phyloP scores from a whole-genome alignment of 345 rosid genomes.

The Rhizophora apiculata region DNA sequence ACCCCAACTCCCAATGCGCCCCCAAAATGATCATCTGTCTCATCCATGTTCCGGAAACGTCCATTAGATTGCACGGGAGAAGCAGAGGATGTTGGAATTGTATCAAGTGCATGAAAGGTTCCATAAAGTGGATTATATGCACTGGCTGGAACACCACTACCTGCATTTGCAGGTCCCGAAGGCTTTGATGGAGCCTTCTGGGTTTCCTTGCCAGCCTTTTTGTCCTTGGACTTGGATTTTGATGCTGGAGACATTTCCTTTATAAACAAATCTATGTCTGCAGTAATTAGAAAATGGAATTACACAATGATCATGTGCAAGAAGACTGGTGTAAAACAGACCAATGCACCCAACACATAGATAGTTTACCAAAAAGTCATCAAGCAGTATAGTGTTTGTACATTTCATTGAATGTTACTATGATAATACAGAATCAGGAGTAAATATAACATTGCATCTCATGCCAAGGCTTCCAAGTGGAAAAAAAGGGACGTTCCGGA shows the following conservation, averaged over 20 bases:
- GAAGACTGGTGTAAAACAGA: background rate
- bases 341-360: too few relatives aligned
- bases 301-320: background rate
- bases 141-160: conserved; percentile 53
- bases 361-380: too few relatives aligned
- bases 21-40: conserved; percentile 52
- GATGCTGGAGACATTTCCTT: conserved; percentile 63
- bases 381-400: too few relatives aligned
- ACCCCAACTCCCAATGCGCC: conserved; percentile 44
- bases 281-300: conserved; percentile 15
- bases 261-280: conserved; percentile 25
- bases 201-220: conserved; percentile 42
- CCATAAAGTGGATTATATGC: conserved; percentile 74
- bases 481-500: too few relatives aligned
- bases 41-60: conserved; percentile 71
- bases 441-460: too few relatives aligned
- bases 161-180: conserved; percentile 45
- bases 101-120: conserved; percentile 68
- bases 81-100: conserved; percentile 44
- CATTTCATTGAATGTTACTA: too few relatives aligned
- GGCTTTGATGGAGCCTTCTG: conserved; percentile 55
- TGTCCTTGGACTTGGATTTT: conserved; percentile 73
- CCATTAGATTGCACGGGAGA: conserved; percentile 55
- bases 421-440: too few relatives aligned
- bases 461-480: too few relatives aligned